Conservation (phyloP, 495 filamentous ascomycete genomes). For the Daldinia loculata region DNA sequence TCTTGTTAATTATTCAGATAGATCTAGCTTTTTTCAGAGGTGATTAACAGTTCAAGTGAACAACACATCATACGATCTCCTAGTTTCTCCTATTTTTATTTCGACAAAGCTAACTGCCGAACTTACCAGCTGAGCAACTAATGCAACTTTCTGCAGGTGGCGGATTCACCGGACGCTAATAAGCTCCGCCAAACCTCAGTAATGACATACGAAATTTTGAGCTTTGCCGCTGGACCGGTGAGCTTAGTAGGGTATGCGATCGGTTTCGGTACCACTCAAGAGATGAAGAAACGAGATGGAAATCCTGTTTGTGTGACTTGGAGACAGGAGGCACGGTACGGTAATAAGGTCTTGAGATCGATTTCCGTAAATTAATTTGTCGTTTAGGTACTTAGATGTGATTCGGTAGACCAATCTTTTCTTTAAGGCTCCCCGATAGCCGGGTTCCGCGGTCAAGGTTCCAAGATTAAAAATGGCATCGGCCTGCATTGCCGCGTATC, state of each 20-base stretch:
- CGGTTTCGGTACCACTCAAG: not conserved
- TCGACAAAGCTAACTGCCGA: constrained; percentile 1
- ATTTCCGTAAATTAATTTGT: not conserved
- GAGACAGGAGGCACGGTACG: not conserved
- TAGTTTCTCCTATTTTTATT: not conserved
- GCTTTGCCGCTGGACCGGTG: constrained; percentile 18
- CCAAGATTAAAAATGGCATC: constrained; percentile 9
- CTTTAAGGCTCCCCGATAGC: not conserved
- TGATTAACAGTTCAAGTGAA: not conserved
- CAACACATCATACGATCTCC: not conserved
- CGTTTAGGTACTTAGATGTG: not conserved
- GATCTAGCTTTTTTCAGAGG: not conserved
- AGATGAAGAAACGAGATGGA: not conserved
- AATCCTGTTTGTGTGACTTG: not conserved
- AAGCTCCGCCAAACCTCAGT: constrained; percentile 4
- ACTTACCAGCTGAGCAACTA: constrained; percentile 27
- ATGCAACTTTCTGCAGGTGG: constrained; percentile 29
- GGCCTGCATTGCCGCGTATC: constrained; percentile 23
- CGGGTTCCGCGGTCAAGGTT: not conserved
- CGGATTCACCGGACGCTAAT: constrained; percentile 13
- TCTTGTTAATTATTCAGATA: not conserved
- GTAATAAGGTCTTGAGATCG: not conserved
- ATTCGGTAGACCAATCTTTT: not conserved
- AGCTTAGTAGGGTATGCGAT: not conserved
- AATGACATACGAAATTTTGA: not conserved